These are phyloP conservation scores for Periconia digitata DNA, from an alignment of 2,329 filamentous ascomycete species.

Conservation along the genomic window DNA sequence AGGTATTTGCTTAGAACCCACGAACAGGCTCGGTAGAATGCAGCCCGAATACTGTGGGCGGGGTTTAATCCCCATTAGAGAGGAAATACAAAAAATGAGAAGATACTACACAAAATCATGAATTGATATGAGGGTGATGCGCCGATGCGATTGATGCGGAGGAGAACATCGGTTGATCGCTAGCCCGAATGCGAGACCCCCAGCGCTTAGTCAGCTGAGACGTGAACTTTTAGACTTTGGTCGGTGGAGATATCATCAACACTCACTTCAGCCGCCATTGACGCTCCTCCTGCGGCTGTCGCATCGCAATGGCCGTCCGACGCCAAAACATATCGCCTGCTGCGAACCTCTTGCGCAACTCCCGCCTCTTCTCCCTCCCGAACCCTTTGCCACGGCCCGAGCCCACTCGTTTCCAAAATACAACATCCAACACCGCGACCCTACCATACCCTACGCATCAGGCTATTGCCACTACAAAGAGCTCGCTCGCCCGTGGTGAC, in stretches of 20 bases:
- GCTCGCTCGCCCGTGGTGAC: slow-evolving; percentile 75
- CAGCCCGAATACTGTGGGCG: too few relatives aligned
- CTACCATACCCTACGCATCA: slow-evolving; percentile 78
- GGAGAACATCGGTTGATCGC: too few relatives aligned
- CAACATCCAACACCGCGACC: slow-evolving; percentile 69
- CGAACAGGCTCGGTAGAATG: too few relatives aligned
- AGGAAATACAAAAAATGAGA: too few relatives aligned
- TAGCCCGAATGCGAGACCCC: too few relatives aligned
- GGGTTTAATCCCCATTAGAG: too few relatives aligned
- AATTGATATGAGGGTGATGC: too few relatives aligned
- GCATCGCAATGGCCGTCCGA: slow-evolving; percentile 41
- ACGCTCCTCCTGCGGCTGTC: slow-evolving; percentile 34
- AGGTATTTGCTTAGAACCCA: too few relatives aligned
- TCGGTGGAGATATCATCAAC: slow-evolving; percentile 1
- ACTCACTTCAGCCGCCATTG: slow-evolving; percentile 36
- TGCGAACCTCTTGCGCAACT: slow-evolving; percentile 74
- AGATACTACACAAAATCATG: too few relatives aligned
- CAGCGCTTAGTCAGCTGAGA: too few relatives aligned
- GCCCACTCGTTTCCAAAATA: slow-evolving; percentile 49
- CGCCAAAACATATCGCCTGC: slow-evolving; percentile 56
- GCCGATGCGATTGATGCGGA: too few relatives aligned
- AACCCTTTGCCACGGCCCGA: slow-evolving; percentile 68
- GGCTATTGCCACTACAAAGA: slow-evolving; percentile 74
- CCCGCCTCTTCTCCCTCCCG: slow-evolving; percentile 87
- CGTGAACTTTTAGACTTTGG: too few relatives aligned